Percentiles rank a stretch among this genome's conserved stretches.
phyloP scores from a whole-genome alignment of 257 asterid species.

The Osmanthus fragrans region DNA sequence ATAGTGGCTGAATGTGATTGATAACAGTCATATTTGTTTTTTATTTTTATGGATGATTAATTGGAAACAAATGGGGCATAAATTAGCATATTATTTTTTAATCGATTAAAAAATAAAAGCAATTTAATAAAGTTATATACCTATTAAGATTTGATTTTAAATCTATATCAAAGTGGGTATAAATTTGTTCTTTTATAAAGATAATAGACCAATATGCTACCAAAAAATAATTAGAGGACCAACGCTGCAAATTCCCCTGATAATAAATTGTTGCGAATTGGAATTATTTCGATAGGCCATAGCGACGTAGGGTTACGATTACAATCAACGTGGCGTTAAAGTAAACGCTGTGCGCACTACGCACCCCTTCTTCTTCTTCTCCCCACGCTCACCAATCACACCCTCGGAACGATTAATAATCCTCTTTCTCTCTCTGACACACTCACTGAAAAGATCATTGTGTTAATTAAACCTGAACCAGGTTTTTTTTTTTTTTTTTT shows the following conservation, averaged over 20 bases:
- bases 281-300: neutral
- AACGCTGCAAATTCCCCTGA: neutral
- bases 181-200: neutral
- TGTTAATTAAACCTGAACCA: neutral
- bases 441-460: slow-evolving; percentile 15
- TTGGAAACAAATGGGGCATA: too few species aligned
- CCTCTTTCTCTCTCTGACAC: neutral
- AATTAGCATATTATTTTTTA: too few species aligned
- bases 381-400: neutral
- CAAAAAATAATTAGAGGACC: neutral
- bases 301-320: neutral
- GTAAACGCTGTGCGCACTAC: neutral
- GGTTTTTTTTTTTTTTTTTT: neutral
- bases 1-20: too few species aligned
- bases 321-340: neutral
- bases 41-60: too few species aligned
- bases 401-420: neutral
- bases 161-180: neutral
- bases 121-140: too few species aligned
- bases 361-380: neutral
- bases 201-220: neutral
- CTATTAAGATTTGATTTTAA: too few species aligned
- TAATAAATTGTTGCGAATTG: neutral
- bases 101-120: too few species aligned
- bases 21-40: too few species aligned